Base-by-base conservation (phyloP, 768 basidiomycete genomes). In the Serendipita sp. region DNA sequence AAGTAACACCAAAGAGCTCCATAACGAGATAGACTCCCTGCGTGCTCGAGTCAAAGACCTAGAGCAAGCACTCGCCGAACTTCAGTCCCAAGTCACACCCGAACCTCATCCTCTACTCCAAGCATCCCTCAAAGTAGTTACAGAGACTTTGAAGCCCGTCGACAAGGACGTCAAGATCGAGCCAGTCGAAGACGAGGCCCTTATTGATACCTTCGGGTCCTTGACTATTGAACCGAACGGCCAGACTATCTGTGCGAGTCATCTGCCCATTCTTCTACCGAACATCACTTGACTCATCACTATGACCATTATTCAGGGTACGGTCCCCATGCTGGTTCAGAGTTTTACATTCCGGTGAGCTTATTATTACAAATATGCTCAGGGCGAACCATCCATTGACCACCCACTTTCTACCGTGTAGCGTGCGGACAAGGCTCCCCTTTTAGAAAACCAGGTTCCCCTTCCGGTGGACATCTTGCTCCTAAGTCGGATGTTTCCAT, bases 341-440 rank as follows among this genome's bases (percentile, higher is more conserved):
- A 60, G 56, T 60, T 60, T 35, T 60, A 28, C 56, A 60, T 60
- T 36, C 56, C 56, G 23, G 56, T 60, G 34, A 60, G 56, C 35
- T 7, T 7, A 52, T 23, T 23, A 46, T 51, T 7, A 51, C 48
- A 51, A 32, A 18, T 51, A 7, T 41, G 38, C 38, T 41, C 38
- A 41, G 38, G 38, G 8, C 48, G 23, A 23, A 23, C 30, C 8
- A 51, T 51, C n/a, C 7, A 51, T 51, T 7, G 18, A 7, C 30
- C 48, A 51, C 48, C n/a, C 38, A 41, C 38, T n/a, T 8, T 51
- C n/a, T n/a, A n/a, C 5, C 30, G 8, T 32, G 8, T n/a, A 51
- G 48, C n/a, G 48, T 7, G 16, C 8, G n/a, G 48, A 51, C 16
- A 7, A 18, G 48, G 8, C 48, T 18, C 30, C 48, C 8, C 5